These are phyloP conservation scores for Rickenella mellea DNA, from an alignment of 768 basidiomycete genomes.

Conservation along the genomic window DNA sequence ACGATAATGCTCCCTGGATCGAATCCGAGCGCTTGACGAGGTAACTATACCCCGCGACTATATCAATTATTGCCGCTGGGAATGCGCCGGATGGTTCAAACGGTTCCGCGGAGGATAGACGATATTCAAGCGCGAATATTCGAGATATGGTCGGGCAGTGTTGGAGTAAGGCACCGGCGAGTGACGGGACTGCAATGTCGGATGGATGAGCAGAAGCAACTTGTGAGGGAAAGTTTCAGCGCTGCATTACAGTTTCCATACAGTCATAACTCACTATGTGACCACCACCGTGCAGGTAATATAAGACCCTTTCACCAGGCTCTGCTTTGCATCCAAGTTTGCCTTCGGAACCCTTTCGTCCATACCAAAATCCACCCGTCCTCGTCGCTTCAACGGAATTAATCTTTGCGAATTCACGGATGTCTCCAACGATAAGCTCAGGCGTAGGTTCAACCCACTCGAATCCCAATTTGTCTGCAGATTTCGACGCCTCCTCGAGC, in stretches of 20 bases:
- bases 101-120: conserved; percentile 18
- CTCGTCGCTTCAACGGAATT: conserved; percentile 14
- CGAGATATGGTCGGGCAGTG: conserved; percentile 4
- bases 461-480: conserved; percentile 6
- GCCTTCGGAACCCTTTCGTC: conserved; percentile 5
- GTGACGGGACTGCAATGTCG: neutral
- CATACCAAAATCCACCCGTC: conserved; percentile 17
- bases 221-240: neutral
- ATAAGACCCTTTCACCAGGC: conserved; percentile 15
- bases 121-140: conserved; percentile 19
- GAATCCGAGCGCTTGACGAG: conserved; percentile 21
- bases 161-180: neutral
- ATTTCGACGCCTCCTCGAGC: neutral
- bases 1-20: conserved; percentile 22
- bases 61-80: conserved; percentile 28
- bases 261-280: neutral
- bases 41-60: conserved; percentile 25
- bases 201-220: neutral
- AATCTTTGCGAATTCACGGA: conserved; percentile 14
- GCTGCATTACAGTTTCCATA: neutral
- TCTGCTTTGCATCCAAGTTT: conserved; percentile 13
- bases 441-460: conserved; percentile 15
- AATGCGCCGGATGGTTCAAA: conserved; percentile 17
- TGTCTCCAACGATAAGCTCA: conserved; percentile 15
- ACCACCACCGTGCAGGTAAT: conserved; percentile 10